Conservation (phyloP, 768 basidiomycete genomes). For the Lactarius evosmus region DNA sequence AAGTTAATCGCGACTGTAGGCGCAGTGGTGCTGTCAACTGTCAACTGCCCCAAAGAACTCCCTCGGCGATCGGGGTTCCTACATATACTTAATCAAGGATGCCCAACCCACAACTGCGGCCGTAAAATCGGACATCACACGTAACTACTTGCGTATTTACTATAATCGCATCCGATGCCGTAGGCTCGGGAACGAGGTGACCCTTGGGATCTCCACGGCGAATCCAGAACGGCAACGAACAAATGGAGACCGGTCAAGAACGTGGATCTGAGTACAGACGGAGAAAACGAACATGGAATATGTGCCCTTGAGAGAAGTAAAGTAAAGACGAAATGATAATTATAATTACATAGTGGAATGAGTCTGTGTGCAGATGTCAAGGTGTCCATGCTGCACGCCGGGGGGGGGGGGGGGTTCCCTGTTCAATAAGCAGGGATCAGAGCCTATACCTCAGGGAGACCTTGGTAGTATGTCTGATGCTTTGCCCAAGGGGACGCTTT, state of each 20-base stretch:
- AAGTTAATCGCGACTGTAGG: not conserved
- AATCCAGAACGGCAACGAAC: not conserved
- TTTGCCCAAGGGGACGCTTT: not conserved
- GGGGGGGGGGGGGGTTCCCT: no score
- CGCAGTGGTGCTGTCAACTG: not conserved
- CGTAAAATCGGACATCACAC: not conserved
- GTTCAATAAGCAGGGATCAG: not conserved
- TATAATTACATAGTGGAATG: not conserved
- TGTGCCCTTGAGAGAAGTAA: not conserved
- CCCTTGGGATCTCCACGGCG: not conserved
- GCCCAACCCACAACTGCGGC: not conserved
- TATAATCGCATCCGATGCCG: not conserved
- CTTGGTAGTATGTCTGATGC: not conserved
- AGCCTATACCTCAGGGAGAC: slow-evolving; percentile 4
- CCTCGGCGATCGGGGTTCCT: not conserved
- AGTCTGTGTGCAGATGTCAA: not conserved
- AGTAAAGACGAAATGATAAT: not conserved
- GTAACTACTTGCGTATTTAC: not conserved
- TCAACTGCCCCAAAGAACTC: not conserved
- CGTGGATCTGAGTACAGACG: not conserved
- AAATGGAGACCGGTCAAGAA: not conserved
- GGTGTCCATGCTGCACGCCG: not conserved
- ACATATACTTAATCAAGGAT: not conserved
- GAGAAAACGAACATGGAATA: not conserved
- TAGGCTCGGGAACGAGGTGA: not conserved